Evolutionary conservation across 371 early-diverging fungal genomes (phyloP).

Genomic region (Apophysomyces elegans): DNA sequence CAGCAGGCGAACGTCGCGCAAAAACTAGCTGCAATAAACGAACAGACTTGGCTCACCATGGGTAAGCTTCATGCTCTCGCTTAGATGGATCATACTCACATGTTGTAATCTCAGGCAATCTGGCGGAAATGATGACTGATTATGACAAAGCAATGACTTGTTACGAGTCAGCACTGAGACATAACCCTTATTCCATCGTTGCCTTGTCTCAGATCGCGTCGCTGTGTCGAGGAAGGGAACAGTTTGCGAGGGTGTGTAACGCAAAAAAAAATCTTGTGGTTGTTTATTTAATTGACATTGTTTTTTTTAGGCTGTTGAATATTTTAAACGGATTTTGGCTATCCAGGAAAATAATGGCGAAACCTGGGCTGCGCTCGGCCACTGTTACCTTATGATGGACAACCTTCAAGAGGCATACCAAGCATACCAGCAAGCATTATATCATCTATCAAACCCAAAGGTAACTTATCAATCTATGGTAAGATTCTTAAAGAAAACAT

Average conservation of each 20-base stretch:
- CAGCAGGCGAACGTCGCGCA: slow-evolving; percentile 48
- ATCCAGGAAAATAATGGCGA: slow-evolving; percentile 88
- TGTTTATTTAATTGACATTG: slow-evolving; percentile 11
- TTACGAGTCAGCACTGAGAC: slow-evolving; percentile 85
- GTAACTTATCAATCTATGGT: slow-evolving; percentile 9
- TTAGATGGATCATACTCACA: slow-evolving; percentile 1
- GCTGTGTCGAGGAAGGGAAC: slow-evolving; percentile 70
- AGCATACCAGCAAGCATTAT: slow-evolving; percentile 94
- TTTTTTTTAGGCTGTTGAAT: slow-evolving; percentile 75
- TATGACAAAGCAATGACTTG: slow-evolving; percentile 76
- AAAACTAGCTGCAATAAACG: slow-evolving; percentile 65
- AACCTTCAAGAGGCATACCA: slow-evolving; percentile 91
- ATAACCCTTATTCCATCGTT: slow-evolving; percentile 84
- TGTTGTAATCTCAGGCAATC: slow-evolving; percentile 40
- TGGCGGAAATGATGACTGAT: slow-evolving; percentile 77
- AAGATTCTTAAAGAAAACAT: neutral
- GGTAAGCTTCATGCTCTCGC: slow-evolving; percentile 41
- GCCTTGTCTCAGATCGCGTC: slow-evolving; percentile 79
- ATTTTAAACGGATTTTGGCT: slow-evolving; percentile 82
- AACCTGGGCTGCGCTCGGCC: slow-evolving; percentile 91
- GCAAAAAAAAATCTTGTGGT: slow-evolving; percentile 1
- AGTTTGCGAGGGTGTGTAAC: slow-evolving; percentile 52
- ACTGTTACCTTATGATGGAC: slow-evolving; percentile 94
- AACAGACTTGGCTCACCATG: slow-evolving; percentile 73
- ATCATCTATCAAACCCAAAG: slow-evolving; percentile 85